phyloP scores from a whole-genome alignment of 176 grass and related monocot species.

The Zizania latifolia region DNA sequence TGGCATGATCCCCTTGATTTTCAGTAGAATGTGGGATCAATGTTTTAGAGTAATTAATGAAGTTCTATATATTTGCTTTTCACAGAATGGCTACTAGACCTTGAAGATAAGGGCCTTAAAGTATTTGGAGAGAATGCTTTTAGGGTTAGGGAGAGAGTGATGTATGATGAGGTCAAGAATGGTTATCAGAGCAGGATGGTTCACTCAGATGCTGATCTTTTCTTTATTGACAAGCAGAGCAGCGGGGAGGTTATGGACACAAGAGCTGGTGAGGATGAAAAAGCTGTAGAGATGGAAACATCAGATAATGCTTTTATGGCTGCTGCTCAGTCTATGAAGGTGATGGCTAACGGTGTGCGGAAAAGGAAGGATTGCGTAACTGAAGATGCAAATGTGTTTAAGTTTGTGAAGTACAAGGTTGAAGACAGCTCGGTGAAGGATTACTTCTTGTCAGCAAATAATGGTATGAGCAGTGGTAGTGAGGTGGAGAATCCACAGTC shows the following conservation, averaged over 20 bases:
- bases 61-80: conserved; percentile 35
- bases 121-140: conserved; percentile 63
- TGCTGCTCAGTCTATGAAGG: conserved; percentile 81
- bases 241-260: conserved; percentile 26
- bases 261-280: conserved; percentile 30
- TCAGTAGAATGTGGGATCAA: background rate
- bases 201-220: conserved; percentile 54
- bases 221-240: conserved; percentile 76
- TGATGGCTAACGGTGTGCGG: conserved; percentile 38
- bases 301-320: conserved; percentile 65
- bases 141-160: conserved; percentile 48
- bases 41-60: conserved; percentile 13
- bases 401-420: conserved; percentile 65
- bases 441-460: conserved; percentile 22
- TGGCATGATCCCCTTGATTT: conserved; percentile 9
- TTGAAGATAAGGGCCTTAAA: conserved; percentile 69
- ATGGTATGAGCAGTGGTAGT: conserved; percentile 65
- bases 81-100: conserved; percentile 73
- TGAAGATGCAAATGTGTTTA: conserved; percentile 39
- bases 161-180: conserved; percentile 48
- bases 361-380: conserved; percentile 69
- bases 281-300: conserved; percentile 48
- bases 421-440: conserved; percentile 51
- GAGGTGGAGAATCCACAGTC: conserved; percentile 85
- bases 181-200: conserved; percentile 31